Evolutionary conservation across 1,139 yeast species (phyloP), one percentile per base, ranked within the genome.

Genomic region (Kluyveromyces sp.): DNA sequence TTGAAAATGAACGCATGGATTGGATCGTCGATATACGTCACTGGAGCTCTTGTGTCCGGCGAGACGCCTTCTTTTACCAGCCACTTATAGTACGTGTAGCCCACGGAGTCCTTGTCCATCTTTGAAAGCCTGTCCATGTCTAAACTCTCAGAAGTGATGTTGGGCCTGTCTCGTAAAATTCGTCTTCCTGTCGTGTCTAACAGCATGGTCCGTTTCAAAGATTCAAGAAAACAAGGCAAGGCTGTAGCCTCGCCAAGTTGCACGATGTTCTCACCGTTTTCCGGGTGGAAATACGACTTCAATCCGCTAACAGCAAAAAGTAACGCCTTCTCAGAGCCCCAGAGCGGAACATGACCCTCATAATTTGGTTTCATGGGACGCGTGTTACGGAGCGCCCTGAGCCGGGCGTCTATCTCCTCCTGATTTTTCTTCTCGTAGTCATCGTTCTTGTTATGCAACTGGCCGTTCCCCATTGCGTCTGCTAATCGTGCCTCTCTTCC

Each of bases 211-310:
- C 69, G 70, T 55, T 87, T 78, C 46, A 92, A 65, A 13, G 72
- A 65, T 26, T 70, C 71, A 48, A 94, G 71, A 29, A 88, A 78
- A 33, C 73, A 75, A 11, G 82, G 78, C 39, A 84, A 70, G 3
- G 96, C 96, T 0, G 96, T 83, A 15, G 92, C 79, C 61, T 92
- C 99, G 1, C 98, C 98, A 48, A 92, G 74, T 19, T 92, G 94
- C n/a, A 94, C 96, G 48, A 92, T 84, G 47, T 69, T 65, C 19
- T 58, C 56, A 11, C 71, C 72, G 35, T 65, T 56, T 55, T 82
- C 87, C 1, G 97, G 98, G 58, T 88, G 94, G 46, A 79, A 69
- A 52, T 75, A 80, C 0, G 96, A 83, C 15, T 92, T 94, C n/a
- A 84, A 58, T 1, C 95, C 88, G 4, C 95, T 83, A 1, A 92